phyloP scores from a whole-genome alignment of 805 yeast genomes.

The Yamadazyma laniorum region DNA sequence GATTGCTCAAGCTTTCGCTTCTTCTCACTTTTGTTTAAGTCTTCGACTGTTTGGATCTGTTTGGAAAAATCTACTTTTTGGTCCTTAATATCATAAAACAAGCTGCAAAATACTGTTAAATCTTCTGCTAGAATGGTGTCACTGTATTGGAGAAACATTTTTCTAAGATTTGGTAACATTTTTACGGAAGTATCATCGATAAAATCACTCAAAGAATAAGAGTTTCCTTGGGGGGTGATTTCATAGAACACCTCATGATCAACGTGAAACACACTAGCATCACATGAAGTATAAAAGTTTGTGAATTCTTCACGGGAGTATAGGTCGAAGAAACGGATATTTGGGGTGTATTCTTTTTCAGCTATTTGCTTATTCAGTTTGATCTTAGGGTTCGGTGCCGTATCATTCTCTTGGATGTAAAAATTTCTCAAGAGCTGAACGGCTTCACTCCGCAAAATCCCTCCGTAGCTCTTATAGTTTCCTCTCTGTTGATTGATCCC shows the following conservation, averaged over 20 bases:
- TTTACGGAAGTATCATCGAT: constrained; percentile 11
- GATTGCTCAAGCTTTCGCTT: constrained; percentile 5
- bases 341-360: constrained; percentile 54
- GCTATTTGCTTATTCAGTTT: constrained; percentile 68
- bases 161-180: constrained; percentile 13
- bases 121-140: constrained; percentile 17
- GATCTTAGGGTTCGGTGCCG: constrained; percentile 77
- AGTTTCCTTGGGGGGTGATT: constrained; percentile 24
- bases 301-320: constrained; percentile 51
- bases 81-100: constrained; percentile 27
- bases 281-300: constrained; percentile 39
- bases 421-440: constrained; percentile 77
- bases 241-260: constrained; percentile 16
- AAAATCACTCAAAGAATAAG: constrained; percentile 21
- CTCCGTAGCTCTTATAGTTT: constrained; percentile 65
- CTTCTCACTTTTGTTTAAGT: constrained; percentile 2
- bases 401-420: constrained; percentile 79
- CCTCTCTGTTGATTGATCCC: constrained; percentile 15
- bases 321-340: constrained; percentile 54
- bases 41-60: constrained; percentile 14
- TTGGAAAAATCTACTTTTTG: constrained; percentile 21
- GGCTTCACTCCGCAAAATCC: constrained; percentile 77
- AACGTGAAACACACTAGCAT: constrained; percentile 19
- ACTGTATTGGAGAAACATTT: neutral
- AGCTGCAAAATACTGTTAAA: constrained; percentile 19